Percentiles rank a stretch among this genome's conserved stretches.
These are phyloP conservation scores for Plantago ovata DNA, from an alignment of 257 asterid genomes.

Conservation along the genomic window DNA sequence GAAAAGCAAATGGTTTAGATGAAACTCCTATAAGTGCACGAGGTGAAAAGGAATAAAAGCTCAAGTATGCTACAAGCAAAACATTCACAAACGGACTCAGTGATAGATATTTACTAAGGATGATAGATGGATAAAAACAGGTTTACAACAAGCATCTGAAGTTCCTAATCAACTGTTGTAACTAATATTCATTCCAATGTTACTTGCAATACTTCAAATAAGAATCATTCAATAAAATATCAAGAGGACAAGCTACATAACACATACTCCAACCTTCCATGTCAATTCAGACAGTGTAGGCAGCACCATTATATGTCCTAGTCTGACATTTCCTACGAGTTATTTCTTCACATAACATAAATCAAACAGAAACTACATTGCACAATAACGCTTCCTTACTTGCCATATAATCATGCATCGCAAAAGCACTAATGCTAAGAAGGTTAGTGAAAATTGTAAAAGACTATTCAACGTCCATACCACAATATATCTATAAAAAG, in stretches of 20 bases:
- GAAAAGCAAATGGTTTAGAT: conserved; percentile 1
- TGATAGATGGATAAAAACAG: background rate
- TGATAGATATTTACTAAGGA: too few relatives aligned
- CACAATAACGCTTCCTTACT: too few relatives aligned
- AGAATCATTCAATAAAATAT: background rate
- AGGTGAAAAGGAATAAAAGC: too few relatives aligned
- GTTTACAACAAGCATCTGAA: background rate
- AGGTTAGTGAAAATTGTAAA: too few relatives aligned
- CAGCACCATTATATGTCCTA: background rate
- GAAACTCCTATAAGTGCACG: background rate
- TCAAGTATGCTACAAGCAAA: too few relatives aligned
- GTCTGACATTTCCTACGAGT: background rate
- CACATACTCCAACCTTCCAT: background rate
- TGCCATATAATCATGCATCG: too few relatives aligned
- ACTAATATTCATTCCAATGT: background rate
- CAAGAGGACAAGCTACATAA: background rate
- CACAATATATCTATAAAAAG: too few relatives aligned
- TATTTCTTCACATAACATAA: too few relatives aligned
- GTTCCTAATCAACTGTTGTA: background rate
- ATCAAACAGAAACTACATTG: too few relatives aligned
- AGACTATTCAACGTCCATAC: too few relatives aligned
- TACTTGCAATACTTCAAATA: background rate
- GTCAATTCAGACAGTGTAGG: background rate
- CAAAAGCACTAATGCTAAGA: too few relatives aligned
- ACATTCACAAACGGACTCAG: too few relatives aligned